Conservation (phyloP, 345 rosid species). For the Cardamine chenopodiifolia region DNA sequence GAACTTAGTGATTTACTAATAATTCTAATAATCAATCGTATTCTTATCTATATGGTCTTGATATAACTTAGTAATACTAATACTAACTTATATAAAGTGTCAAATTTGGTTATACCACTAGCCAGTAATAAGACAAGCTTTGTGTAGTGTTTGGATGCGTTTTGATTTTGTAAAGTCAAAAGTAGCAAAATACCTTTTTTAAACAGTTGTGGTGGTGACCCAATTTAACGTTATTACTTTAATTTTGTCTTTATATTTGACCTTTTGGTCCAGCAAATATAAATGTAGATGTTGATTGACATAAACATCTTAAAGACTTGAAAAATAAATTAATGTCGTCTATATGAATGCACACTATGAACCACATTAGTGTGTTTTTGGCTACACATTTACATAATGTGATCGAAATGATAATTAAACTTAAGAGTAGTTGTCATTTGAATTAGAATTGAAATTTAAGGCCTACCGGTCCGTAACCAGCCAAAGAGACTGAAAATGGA, state of each 20-base stretch:
- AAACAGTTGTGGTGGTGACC: conserved; percentile 3
- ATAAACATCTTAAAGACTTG: background rate
- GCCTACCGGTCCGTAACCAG: background rate
- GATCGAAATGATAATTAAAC: conserved; percentile 1
- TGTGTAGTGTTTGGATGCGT: conserved; percentile 29
- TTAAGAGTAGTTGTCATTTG: background rate
- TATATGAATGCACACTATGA: background rate
- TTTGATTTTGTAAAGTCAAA: conserved; percentile 30
- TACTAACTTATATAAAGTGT: background rate
- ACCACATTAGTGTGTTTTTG: background rate
- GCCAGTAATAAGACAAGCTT: background rate
- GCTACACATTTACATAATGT: background rate
- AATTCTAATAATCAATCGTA: background rate
- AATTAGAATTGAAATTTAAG: background rate
- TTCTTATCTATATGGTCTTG: background rate
- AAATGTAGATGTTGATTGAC: background rate
- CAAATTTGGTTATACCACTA: conserved; percentile 14
- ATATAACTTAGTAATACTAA: background rate
- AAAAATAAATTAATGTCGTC: background rate
- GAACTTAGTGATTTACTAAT: background rate
- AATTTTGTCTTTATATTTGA: conserved; percentile 27
- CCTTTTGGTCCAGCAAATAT: conserved; percentile 1
- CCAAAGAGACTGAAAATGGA: background rate
- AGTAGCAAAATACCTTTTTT: conserved; percentile 8
- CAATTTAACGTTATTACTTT: conserved; percentile 15